Conservation (phyloP, 2,329 filamentous ascomycete genomes). For the Mariannaea elegans region DNA sequence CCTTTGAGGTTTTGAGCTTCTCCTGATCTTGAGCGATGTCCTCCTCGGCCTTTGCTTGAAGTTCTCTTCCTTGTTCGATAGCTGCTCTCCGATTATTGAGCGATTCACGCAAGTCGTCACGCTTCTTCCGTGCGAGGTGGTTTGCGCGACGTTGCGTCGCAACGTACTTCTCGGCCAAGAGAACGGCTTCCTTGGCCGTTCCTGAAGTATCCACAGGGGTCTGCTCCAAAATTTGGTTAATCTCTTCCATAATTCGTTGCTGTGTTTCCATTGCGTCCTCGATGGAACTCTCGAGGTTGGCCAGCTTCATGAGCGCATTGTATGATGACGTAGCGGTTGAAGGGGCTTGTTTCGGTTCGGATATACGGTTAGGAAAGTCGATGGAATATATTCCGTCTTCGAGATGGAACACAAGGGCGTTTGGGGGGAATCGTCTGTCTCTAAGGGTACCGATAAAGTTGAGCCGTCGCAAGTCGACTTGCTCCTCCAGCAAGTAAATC, state of each 20-base stretch:
- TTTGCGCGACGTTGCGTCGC: constrained; percentile 72
- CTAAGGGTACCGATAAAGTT: constrained; percentile 81
- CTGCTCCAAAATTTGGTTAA: constrained; percentile 66
- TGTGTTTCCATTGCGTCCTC: constrained; percentile 87
- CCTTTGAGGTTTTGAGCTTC: constrained; percentile 65
- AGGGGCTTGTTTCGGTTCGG: constrained; percentile 62
- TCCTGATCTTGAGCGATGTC: constrained; percentile 70
- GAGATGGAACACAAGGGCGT: constrained; percentile 87
- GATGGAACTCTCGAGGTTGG: constrained; percentile 88
- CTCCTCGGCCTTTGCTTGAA: constrained; percentile 65
- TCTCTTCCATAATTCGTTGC: constrained; percentile 78
- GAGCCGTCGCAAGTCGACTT: constrained; percentile 74
- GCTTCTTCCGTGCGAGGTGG: constrained; percentile 66
- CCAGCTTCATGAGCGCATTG: constrained; percentile 85
- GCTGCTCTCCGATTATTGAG: constrained; percentile 71
- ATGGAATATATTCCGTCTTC: constrained; percentile 87
- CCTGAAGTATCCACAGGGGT: constrained; percentile 54
- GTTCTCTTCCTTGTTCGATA: constrained; percentile 70
- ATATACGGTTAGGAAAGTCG: constrained; percentile 65
- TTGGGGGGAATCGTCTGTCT: constrained; percentile 77
- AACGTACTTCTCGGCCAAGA: constrained; percentile 63
- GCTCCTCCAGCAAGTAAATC: constrained; percentile 75
- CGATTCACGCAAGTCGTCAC: constrained; percentile 73
- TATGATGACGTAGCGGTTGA: constrained; percentile 78
- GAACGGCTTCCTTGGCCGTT: constrained; percentile 59